A percentile compares a stretch with the other conserved stretches of the same genome.
phyloP scores from a whole-genome alignment of 139 green algal species.

The Gonium pectorale region DNA sequence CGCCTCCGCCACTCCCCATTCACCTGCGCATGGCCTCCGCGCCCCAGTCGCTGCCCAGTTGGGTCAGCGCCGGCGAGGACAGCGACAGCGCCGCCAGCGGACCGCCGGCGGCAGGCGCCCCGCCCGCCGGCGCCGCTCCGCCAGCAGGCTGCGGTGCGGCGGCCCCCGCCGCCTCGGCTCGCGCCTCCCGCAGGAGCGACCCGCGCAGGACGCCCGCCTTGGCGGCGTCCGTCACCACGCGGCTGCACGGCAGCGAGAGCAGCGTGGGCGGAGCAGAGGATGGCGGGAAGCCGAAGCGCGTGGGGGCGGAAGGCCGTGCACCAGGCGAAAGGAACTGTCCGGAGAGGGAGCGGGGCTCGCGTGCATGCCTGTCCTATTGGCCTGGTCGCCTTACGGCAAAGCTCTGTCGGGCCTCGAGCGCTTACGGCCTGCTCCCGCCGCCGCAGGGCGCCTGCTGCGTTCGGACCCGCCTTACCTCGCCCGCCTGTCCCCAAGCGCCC shows the following conservation, averaged over 20 bases:
- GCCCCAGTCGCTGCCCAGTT: slow-evolving; percentile 72
- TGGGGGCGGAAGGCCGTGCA: too few species aligned
- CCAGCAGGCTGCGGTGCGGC: background rate
- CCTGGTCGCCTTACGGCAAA: too few species aligned
- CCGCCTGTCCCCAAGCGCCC: too few species aligned
- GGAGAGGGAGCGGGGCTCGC: too few species aligned
- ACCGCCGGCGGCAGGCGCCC: background rate
- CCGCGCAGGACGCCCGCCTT: slow-evolving; percentile 52
- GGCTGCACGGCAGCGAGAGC: background rate
- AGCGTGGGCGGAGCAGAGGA: background rate
- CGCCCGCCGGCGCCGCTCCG: background rate
- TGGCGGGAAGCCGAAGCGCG: background rate
- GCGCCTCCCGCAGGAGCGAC: slow-evolving; percentile 44
- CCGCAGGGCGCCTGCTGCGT: too few species aligned
- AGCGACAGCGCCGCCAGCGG: slow-evolving; percentile 22
- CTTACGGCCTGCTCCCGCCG: too few species aligned
- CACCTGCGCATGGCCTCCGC: slow-evolving; percentile 55
- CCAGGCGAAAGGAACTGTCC: too few species aligned
- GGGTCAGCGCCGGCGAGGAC: slow-evolving; percentile 2
- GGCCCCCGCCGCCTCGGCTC: slow-evolving; percentile 18
- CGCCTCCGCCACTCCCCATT: background rate
- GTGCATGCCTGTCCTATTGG: too few species aligned
- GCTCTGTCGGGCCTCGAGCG: too few species aligned
- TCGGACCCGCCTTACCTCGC: too few species aligned
- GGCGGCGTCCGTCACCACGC: slow-evolving; percentile 53